These are phyloP conservation scores for Entoloma clypeatum DNA, from an alignment of 1,284 basidiomycete species.

Conservation along the genomic window DNA sequence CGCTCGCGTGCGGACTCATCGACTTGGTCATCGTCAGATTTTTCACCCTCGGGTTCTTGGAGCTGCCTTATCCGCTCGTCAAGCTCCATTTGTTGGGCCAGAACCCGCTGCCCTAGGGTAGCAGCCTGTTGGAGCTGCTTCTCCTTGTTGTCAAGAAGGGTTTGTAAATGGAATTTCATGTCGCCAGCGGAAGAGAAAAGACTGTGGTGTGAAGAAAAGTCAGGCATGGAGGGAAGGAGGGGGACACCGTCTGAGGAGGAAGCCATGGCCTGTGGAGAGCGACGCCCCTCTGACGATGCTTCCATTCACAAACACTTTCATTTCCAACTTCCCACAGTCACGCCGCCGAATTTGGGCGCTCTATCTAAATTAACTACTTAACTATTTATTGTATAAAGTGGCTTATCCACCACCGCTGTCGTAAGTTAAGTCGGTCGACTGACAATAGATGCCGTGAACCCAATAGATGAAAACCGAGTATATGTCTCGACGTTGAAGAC, in stretches of 20 bases:
- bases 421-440: no score
- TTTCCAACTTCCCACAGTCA: slow-evolving; percentile 24
- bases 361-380: no score
- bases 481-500: no score
- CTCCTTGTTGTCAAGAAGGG: slow-evolving; percentile 83
- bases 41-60: slow-evolving; percentile 60
- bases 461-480: no score
- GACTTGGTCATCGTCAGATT: slow-evolving; percentile 55
- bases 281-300: slow-evolving; percentile 11
- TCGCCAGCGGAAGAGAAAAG: slow-evolving; percentile 52
- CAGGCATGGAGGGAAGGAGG: slow-evolving; percentile 32
- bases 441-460: no score
- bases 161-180: slow-evolving; percentile 74
- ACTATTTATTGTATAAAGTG: no score
- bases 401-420: no score
- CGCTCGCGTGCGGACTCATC: slow-evolving; percentile 65
- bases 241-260: slow-evolving; percentile 28
- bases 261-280: slow-evolving; percentile 22
- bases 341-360: no score
- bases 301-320: slow-evolving; percentile 20
- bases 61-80: slow-evolving; percentile 82
- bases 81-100: slow-evolving; percentile 88
- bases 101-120: slow-evolving; percentile 85
- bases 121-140: slow-evolving; percentile 87
- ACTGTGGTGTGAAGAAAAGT: slow-evolving; percentile 29